Percentiles rank a stretch among this genome's conserved stretches.
Conservation (phyloP, 140 eudicot genomes). For the Cichorium intybus region DNA sequence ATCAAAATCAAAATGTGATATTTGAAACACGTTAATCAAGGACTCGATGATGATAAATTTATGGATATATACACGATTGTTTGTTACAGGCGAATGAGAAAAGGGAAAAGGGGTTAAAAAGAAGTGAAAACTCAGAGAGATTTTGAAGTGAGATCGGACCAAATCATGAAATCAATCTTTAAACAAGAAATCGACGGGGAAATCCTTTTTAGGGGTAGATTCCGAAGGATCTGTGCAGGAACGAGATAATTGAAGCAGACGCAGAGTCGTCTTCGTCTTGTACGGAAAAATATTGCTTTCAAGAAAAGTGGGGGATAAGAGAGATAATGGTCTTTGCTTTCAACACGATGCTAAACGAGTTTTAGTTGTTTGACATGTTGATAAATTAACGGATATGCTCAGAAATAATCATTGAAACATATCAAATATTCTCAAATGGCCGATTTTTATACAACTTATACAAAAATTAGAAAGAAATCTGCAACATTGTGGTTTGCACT, state of each 20-base stretch:
- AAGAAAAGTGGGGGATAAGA: conserved; percentile 14
- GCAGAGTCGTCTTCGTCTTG: background rate
- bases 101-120: background rate
- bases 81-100: background rate
- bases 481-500: no score
- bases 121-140: background rate
- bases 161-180: conserved; percentile 1
- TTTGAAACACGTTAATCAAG: conserved; percentile 9
- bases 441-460: no score
- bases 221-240: conserved; percentile 9
- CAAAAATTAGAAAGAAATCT: no score
- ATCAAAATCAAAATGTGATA: conserved; percentile 14
- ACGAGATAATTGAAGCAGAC: conserved; percentile 1
- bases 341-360: background rate
- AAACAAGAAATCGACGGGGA: conserved; percentile 3
- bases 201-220: conserved; percentile 12
- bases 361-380: no score
- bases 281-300: background rate
- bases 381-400: no score
- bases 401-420: no score
- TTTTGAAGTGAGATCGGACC: background rate
- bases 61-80: conserved; percentile 3
- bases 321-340: background rate
- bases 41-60: conserved; percentile 1
- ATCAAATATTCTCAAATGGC: no score